Percentiles rank a stretch among this genome's conserved stretches.
These are phyloP conservation scores for Ascomycota sp. DNA, from an alignment of 2,329 filamentous ascomycete genomes.

Conservation along the genomic window DNA sequence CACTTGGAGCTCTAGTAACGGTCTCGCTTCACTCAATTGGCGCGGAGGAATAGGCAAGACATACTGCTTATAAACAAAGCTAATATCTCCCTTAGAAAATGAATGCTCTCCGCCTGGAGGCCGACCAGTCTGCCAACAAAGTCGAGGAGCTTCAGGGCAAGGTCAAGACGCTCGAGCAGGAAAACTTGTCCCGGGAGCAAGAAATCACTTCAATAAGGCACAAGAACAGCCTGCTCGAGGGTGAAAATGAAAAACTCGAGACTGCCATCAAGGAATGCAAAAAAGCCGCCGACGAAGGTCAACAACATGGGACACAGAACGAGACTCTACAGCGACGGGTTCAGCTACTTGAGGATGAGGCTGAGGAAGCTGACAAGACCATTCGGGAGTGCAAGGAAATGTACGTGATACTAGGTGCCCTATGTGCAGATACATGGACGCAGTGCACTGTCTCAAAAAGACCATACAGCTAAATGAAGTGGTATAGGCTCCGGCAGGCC, in stretches of 20 bases:
- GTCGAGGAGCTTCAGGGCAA: constrained; percentile 70
- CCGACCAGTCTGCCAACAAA: constrained; percentile 61
- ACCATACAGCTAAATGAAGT: not conserved
- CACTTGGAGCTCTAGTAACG: constrained; percentile 7
- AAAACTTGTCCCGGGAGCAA: constrained; percentile 90
- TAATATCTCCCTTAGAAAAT: constrained; percentile 44
- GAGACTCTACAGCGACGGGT: constrained; percentile 80
- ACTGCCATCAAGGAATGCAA: constrained; percentile 64
- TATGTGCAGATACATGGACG: too few species aligned
- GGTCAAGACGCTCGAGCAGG: constrained; percentile 80
- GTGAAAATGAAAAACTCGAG: constrained; percentile 85
- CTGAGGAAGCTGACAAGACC: constrained; percentile 87
- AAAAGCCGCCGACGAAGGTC: constrained; percentile 62
- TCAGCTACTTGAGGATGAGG: constrained; percentile 92
- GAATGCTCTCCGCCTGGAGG: constrained; percentile 81
- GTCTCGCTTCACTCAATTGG: constrained; percentile 1
- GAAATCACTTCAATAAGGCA: constrained; percentile 91
- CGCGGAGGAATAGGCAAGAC: too few species aligned
- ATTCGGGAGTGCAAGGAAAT: constrained; percentile 95
- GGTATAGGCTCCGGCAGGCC: constrained; percentile 74
- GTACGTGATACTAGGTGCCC: constrained; percentile 31
- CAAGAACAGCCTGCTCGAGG: constrained; percentile 80
- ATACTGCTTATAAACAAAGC: not conserved
- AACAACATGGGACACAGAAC: constrained; percentile 66
- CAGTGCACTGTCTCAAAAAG: too few species aligned